phyloP scores from a whole-genome alignment of 371 early-diverging fungal genomes.

The Umbelopsis sp. region DNA sequence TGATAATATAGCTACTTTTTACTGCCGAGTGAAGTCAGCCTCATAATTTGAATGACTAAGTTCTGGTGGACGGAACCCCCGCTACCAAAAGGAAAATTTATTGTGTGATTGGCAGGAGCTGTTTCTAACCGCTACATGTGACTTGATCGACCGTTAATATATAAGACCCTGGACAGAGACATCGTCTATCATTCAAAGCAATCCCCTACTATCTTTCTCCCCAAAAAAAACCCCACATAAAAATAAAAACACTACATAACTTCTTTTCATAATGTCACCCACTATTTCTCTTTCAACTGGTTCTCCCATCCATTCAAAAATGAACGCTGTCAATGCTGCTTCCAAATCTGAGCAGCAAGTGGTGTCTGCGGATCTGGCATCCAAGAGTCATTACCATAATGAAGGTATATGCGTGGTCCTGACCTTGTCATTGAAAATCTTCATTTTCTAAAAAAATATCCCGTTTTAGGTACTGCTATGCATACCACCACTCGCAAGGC shows the following conservation, averaged over 20 bases:
- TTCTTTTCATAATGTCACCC: constrained; percentile 12
- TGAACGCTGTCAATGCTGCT: neutral
- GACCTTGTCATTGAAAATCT: no score
- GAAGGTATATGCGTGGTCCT: neutral
- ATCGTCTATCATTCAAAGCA: neutral
- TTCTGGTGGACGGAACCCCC: constrained; percentile 1
- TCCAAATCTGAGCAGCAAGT: neutral
- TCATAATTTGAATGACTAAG: constrained; percentile 13
- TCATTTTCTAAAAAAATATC: no score
- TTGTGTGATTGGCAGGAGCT: neutral
- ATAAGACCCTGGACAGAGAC: constrained; percentile 8
- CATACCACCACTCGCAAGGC: constrained; percentile 51
- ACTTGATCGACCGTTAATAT: constrained; percentile 9
- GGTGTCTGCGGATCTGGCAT: constrained; percentile 14
- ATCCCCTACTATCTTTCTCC: no score
- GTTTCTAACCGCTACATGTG: neutral
- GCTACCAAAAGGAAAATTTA: neutral
- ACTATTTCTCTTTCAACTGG: constrained; percentile 3
- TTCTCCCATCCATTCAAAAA: neutral
- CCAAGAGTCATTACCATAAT: constrained; percentile 17
- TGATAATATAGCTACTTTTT: neutral
- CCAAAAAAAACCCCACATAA: neutral
- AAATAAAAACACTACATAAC: neutral
- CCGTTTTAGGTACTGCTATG: constrained; percentile 54
- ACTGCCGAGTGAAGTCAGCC: neutral